These are phyloP conservation scores for Suhomyces taliae DNA, from an alignment of 1,139 yeast species.

Conservation along the genomic window DNA sequence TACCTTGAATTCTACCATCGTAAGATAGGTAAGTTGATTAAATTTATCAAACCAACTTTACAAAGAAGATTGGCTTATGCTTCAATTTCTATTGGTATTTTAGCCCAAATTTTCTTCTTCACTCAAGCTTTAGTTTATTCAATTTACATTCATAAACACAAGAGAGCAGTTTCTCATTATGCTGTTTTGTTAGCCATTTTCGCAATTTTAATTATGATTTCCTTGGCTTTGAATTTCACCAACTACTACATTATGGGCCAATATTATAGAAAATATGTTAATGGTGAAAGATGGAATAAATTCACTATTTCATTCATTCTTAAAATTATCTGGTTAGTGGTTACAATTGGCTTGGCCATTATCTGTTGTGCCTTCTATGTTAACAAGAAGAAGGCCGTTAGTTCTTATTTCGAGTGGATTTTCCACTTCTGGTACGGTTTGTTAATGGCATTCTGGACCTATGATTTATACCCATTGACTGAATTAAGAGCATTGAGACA, in stretches of 20 bases:
- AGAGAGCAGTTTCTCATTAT: slow-evolving; percentile 24
- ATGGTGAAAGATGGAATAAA: slow-evolving; percentile 33
- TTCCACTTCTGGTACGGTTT: slow-evolving; percentile 41
- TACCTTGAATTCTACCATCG: slow-evolving; percentile 33
- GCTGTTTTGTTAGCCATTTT: slow-evolving; percentile 28
- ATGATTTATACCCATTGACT: slow-evolving; percentile 37
- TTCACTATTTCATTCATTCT: slow-evolving; percentile 33
- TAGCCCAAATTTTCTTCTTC: slow-evolving; percentile 28
- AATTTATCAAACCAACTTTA: slow-evolving; percentile 28
- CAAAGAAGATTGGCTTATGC: slow-evolving; percentile 30
- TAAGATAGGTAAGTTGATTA: slow-evolving; percentile 32
- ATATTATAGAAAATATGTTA: slow-evolving; percentile 30
- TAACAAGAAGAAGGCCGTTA: slow-evolving; percentile 14
- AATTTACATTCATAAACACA: slow-evolving; percentile 20
- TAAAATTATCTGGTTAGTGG: slow-evolving; percentile 32
- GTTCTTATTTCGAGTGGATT: slow-evolving; percentile 36
- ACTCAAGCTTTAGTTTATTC: slow-evolving; percentile 25
- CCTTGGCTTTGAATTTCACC: slow-evolving; percentile 26
- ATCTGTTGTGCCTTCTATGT: slow-evolving; percentile 31
- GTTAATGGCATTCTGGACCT: slow-evolving; percentile 37
- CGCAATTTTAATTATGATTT: slow-evolving; percentile 23
- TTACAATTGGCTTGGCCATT: slow-evolving; percentile 28
- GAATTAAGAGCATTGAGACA: slow-evolving; percentile 21
- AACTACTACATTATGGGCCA: slow-evolving; percentile 36
- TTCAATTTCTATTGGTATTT: slow-evolving; percentile 23